Conservation (phyloP, 352 stramenopile species). For the Phytophthora pistaciae region DNA sequence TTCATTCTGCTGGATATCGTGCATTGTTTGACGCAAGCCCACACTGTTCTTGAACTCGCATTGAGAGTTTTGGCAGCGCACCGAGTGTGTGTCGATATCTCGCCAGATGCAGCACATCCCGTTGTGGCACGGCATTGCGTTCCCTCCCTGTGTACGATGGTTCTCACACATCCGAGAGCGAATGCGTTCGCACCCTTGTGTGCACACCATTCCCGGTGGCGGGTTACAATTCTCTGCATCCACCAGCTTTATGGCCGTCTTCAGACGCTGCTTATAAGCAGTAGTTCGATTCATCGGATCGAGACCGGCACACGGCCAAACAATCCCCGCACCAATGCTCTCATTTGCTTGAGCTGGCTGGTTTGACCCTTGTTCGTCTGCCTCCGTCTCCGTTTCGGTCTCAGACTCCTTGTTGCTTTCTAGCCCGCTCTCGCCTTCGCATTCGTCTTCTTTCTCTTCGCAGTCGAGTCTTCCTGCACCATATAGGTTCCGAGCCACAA, state of each 20-base stretch:
- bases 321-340: not conserved
- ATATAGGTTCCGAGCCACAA: constrained; percentile 35
- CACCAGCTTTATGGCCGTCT: constrained; percentile 59
- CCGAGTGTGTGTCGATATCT: constrained; percentile 65
- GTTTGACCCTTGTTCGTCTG: constrained; percentile 26
- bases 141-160: constrained; percentile 32
- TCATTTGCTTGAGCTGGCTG: not conserved
- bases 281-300: constrained; percentile 6
- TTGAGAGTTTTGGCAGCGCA: constrained; percentile 62
- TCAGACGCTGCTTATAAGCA: constrained; percentile 57
- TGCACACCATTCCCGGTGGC: constrained; percentile 51
- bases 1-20: constrained; percentile 60
- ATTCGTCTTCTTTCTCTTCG: constrained; percentile 12
- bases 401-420: constrained; percentile 14
- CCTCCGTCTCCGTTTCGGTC: constrained; percentile 42
- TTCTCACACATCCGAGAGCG: constrained; percentile 64
- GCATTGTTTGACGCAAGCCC: constrained; percentile 69
- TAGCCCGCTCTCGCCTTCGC: constrained; percentile 3
- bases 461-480: constrained; percentile 17
- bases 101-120: constrained; percentile 68
- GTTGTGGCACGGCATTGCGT: constrained; percentile 53
- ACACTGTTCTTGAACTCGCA: constrained; percentile 79
- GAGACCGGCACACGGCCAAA: constrained; percentile 25
- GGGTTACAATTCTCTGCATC: constrained; percentile 69
- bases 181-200: constrained; percentile 51